Evolutionary conservation across 441 rosid species (phyloP), one percentile per base, ranked within the genome.

Genomic region (Rhodomyrtus psidioides): DNA sequence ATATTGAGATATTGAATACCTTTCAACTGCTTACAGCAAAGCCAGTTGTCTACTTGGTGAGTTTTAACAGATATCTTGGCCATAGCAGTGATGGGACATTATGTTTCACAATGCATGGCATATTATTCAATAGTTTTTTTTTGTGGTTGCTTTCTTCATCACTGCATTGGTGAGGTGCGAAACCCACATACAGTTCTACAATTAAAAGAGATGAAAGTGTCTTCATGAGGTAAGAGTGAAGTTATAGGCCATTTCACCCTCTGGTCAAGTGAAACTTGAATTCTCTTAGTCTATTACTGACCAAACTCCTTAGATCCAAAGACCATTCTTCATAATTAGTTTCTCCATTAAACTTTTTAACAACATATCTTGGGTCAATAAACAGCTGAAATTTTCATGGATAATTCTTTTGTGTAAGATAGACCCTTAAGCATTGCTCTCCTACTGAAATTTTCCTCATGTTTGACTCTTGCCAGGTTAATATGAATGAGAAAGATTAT

Each of bases 11-110:
- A 87, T 82, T 98, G 85, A 96, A 98, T 90, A 93, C 98, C 56
- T 98, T 98, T 90, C 98, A 98, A 83, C 89, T 98, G 97, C 98
- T 98, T 83, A 93, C 98, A 46, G 99, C 98, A 82, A 98, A 98
- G 92, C 98, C 98, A 76, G 98, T 98, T 86, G 99, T 96, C 91
- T 98, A 98, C 93, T 90, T 98, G 94, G 99, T 96, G 84, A 87
- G 92, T 65, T 28, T 82, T 49, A 54, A 26, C 42, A 26, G 55
- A 54, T 55, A 82, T 82, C 30, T n/a, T 49, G 65, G 74, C 53
- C 55, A 39, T 39, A 21, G 44, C 53, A 46, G 87, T 14, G 13
- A 56, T 74, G 62, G 23, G n/a, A 83, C 89, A 39, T 70, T 70
- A 39, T 39, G 79, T 39, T 70, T 70, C 15, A 6, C 79, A 70